Conservation (phyloP, 83 land plant genomes). For the Isoetes engelmannii region DNA sequence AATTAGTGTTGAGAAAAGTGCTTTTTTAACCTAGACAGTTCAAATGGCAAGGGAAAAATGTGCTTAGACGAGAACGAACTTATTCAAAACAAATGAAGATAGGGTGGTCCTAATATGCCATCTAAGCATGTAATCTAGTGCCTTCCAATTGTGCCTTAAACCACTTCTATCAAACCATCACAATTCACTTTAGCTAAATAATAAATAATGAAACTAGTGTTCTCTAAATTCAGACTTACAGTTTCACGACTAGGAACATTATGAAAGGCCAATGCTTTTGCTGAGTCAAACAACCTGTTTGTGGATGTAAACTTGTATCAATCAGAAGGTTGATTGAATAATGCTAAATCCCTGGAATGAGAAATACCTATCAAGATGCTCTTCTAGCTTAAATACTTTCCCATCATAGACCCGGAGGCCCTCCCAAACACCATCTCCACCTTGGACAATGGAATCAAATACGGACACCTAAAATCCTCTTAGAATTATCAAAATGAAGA, state of each 20-base stretch:
- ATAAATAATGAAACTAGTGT: too few relatives aligned
- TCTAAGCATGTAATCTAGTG: too few relatives aligned
- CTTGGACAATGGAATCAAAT: conserved; percentile 96
- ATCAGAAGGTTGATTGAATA: background rate
- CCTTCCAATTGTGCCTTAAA: too few relatives aligned
- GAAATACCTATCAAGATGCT: conserved; percentile 79
- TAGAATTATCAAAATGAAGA: too few relatives aligned
- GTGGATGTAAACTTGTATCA: background rate
- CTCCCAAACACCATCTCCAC: conserved; percentile 98
- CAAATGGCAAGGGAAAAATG: background rate
- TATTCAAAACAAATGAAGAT: background rate
- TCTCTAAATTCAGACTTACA: conserved; percentile 30
- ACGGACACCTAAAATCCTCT: conserved; percentile 66
- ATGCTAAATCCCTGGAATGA: background rate
- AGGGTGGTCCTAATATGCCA: background rate
- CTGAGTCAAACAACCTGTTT: conserved; percentile 83
- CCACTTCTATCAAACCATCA: too few relatives aligned
- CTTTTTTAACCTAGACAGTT: conserved; percentile 52
- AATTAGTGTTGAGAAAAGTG: conserved; percentile 79
- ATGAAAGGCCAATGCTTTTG: conserved; percentile 84
- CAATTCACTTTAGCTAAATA: too few relatives aligned
- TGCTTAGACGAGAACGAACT: background rate
- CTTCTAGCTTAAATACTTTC: conserved; percentile 85
- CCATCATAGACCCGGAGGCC: conserved; percentile 84
- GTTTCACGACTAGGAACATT: conserved; percentile 74